Evolutionary conservation across 2,329 filamentous ascomycete species (phyloP), one percentile per base, ranked within the genome.

Genomic region (Podosphaera aphanis): DNA sequence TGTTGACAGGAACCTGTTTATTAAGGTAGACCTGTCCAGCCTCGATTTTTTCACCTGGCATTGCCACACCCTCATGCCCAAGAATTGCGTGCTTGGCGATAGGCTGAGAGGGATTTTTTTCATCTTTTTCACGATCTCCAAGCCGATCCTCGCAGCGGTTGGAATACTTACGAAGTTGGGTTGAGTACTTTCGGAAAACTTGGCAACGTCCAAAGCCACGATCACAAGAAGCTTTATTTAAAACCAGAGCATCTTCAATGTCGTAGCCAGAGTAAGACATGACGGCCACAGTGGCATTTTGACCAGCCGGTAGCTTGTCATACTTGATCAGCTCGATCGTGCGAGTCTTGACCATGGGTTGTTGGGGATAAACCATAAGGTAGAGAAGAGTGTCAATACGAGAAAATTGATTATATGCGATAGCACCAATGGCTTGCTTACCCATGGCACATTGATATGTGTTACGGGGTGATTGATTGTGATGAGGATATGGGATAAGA

Each of bases 371-470:
- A 2, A 98, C 90, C 66, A 98, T 83, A 1, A 93, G 82, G 60
- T 94, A 95, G 5, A 98, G 73, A 15, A 98, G 69, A 0, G 88
- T 95, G 58, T 98, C 90, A 60, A 98, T 94, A 47, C 90, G 79
- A 56, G 88, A 83, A 64, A 94, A 93, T 61, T 98, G 90, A 59
- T 98, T 98, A 59, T 93, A 93, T 15, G 88, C 90, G 59, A 98
- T 95, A 29, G 88, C 86, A 29, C 90, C 90, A 60, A 98, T 95
- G 35, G 90, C 90, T 80, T 98, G 90, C 66, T 98, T 98, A 73
- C 90, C 90, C 90, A 98, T 98, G 64, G 90, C 90, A 65, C 88
- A 94, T 69, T 95, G 88, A 59, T 98, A 98, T 0, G 90, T 98
- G 60, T 98, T 98, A 70, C 90, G 74, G 8, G 90, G 90, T 15